A percentile compares a stretch with the other conserved stretches of the same genome.
Evolutionary conservation across 176 grass and related monocot genomes (phyloP).

Genomic region (Elymus sibiricus): DNA sequence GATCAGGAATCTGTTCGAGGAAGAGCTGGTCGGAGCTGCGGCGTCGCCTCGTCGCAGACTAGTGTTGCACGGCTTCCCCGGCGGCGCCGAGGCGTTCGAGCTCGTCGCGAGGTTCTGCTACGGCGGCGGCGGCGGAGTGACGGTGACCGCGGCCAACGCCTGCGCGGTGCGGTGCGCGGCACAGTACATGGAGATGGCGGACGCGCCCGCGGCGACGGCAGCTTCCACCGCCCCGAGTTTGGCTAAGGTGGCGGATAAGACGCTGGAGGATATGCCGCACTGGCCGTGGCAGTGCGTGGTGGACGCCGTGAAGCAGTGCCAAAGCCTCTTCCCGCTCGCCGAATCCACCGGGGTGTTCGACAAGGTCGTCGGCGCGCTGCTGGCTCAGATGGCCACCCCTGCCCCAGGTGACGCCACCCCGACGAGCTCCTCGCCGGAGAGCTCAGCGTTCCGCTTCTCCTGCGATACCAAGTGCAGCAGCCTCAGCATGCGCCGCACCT

Average conservation of each 20-base stretch:
- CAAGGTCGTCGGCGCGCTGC: slow-evolving; percentile 40
- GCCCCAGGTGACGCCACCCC: slow-evolving; percentile 57
- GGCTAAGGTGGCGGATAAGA: slow-evolving; percentile 44
- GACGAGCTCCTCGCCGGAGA: slow-evolving; percentile 82
- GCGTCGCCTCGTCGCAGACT: slow-evolving; percentile 38
- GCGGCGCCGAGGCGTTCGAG: slow-evolving; percentile 78
- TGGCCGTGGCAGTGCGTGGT: slow-evolving; percentile 82
- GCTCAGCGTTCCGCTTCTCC: slow-evolving; percentile 79
- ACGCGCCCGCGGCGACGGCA: not conserved
- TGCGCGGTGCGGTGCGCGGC: slow-evolving; percentile 61
- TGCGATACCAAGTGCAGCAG: slow-evolving; percentile 81
- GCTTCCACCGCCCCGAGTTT: slow-evolving; percentile 39
- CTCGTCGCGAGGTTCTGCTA: slow-evolving; percentile 77
- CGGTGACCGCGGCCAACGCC: slow-evolving; percentile 56
- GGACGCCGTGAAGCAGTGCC: slow-evolving; percentile 66
- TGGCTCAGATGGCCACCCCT: slow-evolving; percentile 43
- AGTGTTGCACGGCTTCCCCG: slow-evolving; percentile 60
- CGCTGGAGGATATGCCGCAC: slow-evolving; percentile 59
- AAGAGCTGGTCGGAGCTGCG: not conserved
- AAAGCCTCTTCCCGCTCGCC: slow-evolving; percentile 42
- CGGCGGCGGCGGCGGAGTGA: slow-evolving; percentile 19
- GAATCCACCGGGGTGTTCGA: slow-evolving; percentile 53
- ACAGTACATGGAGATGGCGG: slow-evolving; percentile 71
- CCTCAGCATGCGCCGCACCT: slow-evolving; percentile 58
- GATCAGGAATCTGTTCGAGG: slow-evolving; percentile 42